Evolutionary conservation across 2,329 filamentous ascomycete genomes (phyloP).

Genomic region (Tolypocladium sp.): DNA sequence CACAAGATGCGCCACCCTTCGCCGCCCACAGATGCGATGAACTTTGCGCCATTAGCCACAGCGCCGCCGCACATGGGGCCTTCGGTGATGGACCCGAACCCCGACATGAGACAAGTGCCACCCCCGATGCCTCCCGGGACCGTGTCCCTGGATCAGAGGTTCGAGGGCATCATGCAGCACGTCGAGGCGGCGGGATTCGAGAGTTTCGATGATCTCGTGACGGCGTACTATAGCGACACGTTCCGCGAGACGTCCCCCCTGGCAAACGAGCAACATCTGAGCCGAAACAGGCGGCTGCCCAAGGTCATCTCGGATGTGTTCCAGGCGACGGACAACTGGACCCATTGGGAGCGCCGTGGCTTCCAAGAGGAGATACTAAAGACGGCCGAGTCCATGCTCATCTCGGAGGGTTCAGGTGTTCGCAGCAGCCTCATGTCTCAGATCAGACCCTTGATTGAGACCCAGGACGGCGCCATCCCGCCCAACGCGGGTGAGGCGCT

Average conservation of each 20-base stretch:
- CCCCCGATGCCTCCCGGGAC: neutral
- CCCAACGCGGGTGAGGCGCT: conserved; percentile 5
- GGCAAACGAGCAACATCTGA: conserved; percentile 15
- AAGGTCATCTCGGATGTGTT: conserved; percentile 12
- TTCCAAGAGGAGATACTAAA: conserved; percentile 18
- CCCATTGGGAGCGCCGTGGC: conserved; percentile 13
- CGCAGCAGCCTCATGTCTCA: conserved; percentile 5
- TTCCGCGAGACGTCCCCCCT: conserved; percentile 10
- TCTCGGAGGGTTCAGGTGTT: conserved; percentile 5
- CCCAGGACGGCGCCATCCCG: conserved; percentile 4
- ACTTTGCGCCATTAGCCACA: neutral
- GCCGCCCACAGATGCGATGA: conserved; percentile 1
- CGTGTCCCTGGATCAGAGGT: conserved; percentile 8
- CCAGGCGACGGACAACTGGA: conserved; percentile 9
- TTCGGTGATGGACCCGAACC: neutral
- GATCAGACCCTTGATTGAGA: conserved; percentile 8
- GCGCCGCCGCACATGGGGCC: neutral
- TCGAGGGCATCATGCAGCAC: conserved; percentile 12
- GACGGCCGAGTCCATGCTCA: conserved; percentile 11
- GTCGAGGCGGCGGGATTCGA: conserved; percentile 13
- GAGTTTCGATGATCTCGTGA: conserved; percentile 15
- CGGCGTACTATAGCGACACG: conserved; percentile 14
- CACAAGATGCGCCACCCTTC: conserved; percentile 5
- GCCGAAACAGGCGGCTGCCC: conserved; percentile 15
- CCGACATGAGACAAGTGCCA: neutral